Percentiles rank a stretch among this genome's conserved stretches.
Conservation (phyloP, 1,284 basidiomycete species). For the Trichosporon sp. region DNA sequence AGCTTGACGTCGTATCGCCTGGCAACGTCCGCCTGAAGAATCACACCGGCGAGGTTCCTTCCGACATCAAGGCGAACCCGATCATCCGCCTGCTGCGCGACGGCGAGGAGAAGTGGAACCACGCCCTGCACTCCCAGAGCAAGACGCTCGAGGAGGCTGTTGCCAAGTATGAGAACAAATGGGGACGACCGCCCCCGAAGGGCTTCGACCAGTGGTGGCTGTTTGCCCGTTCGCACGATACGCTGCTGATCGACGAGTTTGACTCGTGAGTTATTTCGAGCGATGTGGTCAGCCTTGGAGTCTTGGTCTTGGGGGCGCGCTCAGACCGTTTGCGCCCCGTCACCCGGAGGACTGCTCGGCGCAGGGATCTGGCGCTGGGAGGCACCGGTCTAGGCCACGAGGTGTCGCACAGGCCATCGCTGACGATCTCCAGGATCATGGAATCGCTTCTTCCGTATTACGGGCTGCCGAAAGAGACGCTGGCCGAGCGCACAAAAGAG, state of each 20-base stretch:
- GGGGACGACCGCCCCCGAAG: conserved; percentile 49
- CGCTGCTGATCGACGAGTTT: conserved; percentile 49
- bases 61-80: conserved; percentile 39
- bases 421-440: conserved; percentile 39
- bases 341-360: background rate
- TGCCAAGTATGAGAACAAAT: conserved; percentile 49
- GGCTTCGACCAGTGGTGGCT: conserved; percentile 49
- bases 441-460: conserved; percentile 46
- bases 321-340: background rate
- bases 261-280: conserved; percentile 37
- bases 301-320: background rate
- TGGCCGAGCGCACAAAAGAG: conserved; percentile 39
- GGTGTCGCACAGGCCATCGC: background rate
- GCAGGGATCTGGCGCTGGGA: background rate
- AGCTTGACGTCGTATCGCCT: conserved; percentile 34
- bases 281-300: background rate
- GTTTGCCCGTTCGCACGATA: conserved; percentile 22
- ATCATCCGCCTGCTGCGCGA: conserved; percentile 51
- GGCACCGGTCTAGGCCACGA: background rate
- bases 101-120: conserved; percentile 51
- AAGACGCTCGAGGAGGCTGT: conserved; percentile 52
- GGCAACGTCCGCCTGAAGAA: conserved; percentile 33
- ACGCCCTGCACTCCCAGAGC: conserved; percentile 49
- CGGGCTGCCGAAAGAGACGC: conserved; percentile 39
- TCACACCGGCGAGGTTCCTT: conserved; percentile 20